Evolutionary conservation across 305 asterid species (phyloP).

Genomic region (Withania somnifera): DNA sequence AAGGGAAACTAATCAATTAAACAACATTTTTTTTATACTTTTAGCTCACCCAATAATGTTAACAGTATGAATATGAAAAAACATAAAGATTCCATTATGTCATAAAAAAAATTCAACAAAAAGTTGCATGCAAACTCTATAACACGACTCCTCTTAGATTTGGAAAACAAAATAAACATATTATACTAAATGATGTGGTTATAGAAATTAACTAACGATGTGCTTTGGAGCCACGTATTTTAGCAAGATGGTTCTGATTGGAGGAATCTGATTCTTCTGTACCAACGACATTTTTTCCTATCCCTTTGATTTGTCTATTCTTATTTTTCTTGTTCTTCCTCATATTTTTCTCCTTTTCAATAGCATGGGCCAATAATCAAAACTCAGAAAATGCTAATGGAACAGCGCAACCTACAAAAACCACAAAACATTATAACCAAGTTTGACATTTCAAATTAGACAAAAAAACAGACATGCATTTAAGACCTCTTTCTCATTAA

Average conservation of each 20-base stretch:
- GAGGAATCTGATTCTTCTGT: constrained; percentile 2
- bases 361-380: not conserved
- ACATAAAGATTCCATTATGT: not conserved
- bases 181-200: not conserved
- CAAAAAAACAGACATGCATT: not conserved
- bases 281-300: constrained; percentile 1
- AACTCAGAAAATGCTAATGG: not conserved
- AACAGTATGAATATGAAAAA: not conserved
- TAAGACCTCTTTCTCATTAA: not conserved
- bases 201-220: not conserved
- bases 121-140: not conserved
- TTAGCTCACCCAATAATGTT: not conserved
- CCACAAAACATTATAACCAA: not conserved
- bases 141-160: not conserved
- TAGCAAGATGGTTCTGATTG: constrained; percentile 6
- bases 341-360: constrained; percentile 24
- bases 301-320: constrained; percentile 17
- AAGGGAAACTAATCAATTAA: not conserved
- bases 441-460: not conserved
- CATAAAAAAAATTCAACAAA: not conserved
- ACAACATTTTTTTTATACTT: not conserved
- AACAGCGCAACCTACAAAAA: not conserved
- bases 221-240: not conserved
- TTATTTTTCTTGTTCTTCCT: constrained; percentile 20
- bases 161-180: not conserved